These are phyloP conservation scores for Globisporangium apiculatum DNA, from an alignment of 352 stramenopile genomes.

Conservation along the genomic window DNA sequence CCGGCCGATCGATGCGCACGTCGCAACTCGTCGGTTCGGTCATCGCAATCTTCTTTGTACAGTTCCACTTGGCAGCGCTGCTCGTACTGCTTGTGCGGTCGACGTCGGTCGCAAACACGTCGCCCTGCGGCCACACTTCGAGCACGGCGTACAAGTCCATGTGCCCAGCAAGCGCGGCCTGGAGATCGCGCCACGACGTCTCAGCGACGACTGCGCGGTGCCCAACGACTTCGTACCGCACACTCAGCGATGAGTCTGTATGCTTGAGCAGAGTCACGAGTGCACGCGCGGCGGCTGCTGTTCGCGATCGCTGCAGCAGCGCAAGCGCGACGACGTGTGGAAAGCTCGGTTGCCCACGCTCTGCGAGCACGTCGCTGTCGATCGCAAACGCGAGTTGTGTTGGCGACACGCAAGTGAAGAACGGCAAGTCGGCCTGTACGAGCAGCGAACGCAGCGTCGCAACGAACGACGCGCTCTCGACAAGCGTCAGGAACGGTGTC, in stretches of 20 bases:
- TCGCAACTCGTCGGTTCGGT: conserved; percentile 41
- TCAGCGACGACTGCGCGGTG: conserved; percentile 27
- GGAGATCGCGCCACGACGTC: conserved; percentile 52
- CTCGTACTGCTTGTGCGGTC: conserved; percentile 32
- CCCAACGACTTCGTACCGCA: conserved; percentile 62
- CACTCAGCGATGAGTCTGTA: conserved; percentile 41
- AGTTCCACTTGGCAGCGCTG: conserved; percentile 56
- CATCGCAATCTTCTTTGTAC: conserved; percentile 36
- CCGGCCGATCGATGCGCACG: conserved; percentile 47
- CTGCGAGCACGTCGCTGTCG: conserved; percentile 41
- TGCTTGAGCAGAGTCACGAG: conserved; percentile 47
- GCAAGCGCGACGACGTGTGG: conserved; percentile 48
- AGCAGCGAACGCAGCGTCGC: conserved; percentile 37
- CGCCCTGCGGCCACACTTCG: conserved; percentile 58
- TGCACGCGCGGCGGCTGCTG: conserved; percentile 8
- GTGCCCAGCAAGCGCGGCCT: conserved; percentile 43
- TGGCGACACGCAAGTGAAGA: conserved; percentile 59
- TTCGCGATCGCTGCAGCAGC: conserved; percentile 19
- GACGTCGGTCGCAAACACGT: conserved; percentile 44
- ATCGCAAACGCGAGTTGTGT: conserved; percentile 52
- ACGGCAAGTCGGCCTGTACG: conserved; percentile 30
- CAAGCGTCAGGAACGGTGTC: conserved; percentile 35
- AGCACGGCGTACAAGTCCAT: conserved; percentile 62
- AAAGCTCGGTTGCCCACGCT: conserved; percentile 36
- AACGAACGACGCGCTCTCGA: conserved; percentile 50